Conservation (phyloP, 169 alveolate genomes). For the Amoebophrya sp. region DNA sequence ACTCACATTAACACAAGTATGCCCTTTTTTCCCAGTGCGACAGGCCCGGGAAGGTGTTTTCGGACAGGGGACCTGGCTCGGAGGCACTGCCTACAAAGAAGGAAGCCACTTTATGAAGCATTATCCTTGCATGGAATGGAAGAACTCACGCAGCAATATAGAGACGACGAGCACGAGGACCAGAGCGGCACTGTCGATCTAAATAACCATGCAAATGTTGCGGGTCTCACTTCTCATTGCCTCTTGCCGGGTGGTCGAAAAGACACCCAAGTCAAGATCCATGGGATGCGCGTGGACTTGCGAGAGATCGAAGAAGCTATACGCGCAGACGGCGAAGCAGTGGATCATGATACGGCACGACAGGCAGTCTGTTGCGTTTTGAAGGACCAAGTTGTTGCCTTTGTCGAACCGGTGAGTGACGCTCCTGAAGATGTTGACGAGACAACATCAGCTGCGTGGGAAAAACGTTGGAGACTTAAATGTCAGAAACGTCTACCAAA, state of each 20-base stretch:
- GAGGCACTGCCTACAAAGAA: too few relatives aligned
- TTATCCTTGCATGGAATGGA: too few relatives aligned
- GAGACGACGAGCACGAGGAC: too few relatives aligned
- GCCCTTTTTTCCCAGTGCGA: not conserved
- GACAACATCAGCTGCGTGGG: too few relatives aligned
- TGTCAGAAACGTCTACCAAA: too few relatives aligned
- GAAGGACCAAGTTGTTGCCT: not conserved
- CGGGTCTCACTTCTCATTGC: not conserved
- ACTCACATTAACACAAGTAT: too few relatives aligned
- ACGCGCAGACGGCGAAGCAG: too few relatives aligned
- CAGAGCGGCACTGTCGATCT: too few relatives aligned
- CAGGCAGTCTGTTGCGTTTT: not conserved
- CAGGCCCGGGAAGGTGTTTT: not conserved
- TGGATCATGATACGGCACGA: not conserved
- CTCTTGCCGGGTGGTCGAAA: not conserved
- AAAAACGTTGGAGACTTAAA: too few relatives aligned
- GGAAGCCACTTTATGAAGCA: too few relatives aligned
- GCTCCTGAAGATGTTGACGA: not conserved
- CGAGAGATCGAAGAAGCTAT: constrained; percentile 20
- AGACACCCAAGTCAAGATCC: not conserved
- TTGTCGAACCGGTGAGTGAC: not conserved
- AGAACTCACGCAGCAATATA: too few relatives aligned
- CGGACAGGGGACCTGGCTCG: not conserved
- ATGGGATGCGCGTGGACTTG: not conserved
- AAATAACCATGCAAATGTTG: too few relatives aligned